Base-by-base conservation (phyloP, 257 asterid genomes). In the Ballota nigra region DNA sequence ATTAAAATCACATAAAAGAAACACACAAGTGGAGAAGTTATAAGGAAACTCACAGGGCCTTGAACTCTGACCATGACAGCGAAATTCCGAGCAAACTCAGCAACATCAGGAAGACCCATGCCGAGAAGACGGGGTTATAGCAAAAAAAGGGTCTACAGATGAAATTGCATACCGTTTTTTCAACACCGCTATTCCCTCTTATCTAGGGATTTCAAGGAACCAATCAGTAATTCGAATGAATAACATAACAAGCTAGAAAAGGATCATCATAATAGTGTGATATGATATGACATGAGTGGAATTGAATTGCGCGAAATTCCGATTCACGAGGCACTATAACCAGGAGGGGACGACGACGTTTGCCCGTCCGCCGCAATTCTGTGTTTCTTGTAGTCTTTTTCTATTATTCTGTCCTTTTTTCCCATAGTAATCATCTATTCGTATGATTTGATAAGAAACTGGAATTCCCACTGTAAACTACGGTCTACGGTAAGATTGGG, bases 21-120 rank as follows among this genome's bases (percentile, higher is more conserved):
- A 40, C 28, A 34, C 6, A 38, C 8, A 33, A 9, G 43, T 7
- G 62, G 16, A 82, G 33, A 63, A 11, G 7, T 22, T 34, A 70
- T 51, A 55, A 26, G 4, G 58, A 28, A 74, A 80, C 96, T 88
- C 68, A 94, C 99, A 11, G 98, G 97, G 84, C 99, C 99, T 86
- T 91, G 97, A 81, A 89, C 89, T 85, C 96, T 79, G 86, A 94
- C 92, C 99, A 94, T 91, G 26, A 92, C 95, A 47, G 98, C 83
- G 67, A 89, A 91, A 62, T 82, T 85, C 75, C 98, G 92, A 40
- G 96, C 98, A 69, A 81, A 78, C 77, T 86, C 96, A 62, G 87
- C 97, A 70, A 86, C 88, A 76, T 87, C 96, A 19, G 90, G 91
- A 45, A 91, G 83, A 73, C 95, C 92, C 97, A 88, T 92, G 51